Conservation (phyloP, 352 stramenopile species). For the Phytophthora syringae region DNA sequence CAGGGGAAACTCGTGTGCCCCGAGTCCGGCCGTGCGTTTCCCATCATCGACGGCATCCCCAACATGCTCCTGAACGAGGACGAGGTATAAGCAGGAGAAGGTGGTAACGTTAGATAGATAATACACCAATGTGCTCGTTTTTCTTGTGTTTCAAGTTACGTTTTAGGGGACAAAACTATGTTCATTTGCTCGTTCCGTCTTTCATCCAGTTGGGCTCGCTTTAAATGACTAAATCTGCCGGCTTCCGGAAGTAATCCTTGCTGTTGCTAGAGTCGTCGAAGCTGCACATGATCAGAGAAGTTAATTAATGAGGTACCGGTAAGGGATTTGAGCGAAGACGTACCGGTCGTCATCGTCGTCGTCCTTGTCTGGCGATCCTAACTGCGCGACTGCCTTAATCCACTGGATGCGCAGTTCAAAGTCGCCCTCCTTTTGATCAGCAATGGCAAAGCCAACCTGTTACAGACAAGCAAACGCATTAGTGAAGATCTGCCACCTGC, state of each 20-base stretch:
- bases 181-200: slow-evolving; percentile 17
- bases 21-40: slow-evolving; percentile 96
- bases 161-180: slow-evolving; percentile 27
- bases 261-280: slow-evolving; percentile 42
- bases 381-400: slow-evolving; percentile 83
- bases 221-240: slow-evolving; percentile 73
- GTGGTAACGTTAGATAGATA: slow-evolving; percentile 45
- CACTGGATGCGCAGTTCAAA: slow-evolving; percentile 87
- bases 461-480: background rate
- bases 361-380: slow-evolving; percentile 49
- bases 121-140: slow-evolving; percentile 16
- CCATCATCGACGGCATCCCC: slow-evolving; percentile 97
- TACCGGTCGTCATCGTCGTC: slow-evolving; percentile 43
- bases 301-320: background rate
- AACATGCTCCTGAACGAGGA: slow-evolving; percentile 97
- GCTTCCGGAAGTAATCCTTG: slow-evolving; percentile 59
- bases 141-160: slow-evolving; percentile 4
- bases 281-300: slow-evolving; percentile 14
- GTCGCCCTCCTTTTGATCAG: slow-evolving; percentile 86
- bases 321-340: background rate
- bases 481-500: background rate
- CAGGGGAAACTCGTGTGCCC: slow-evolving; percentile 96
- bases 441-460: slow-evolving; percentile 85
- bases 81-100: slow-evolving; percentile 69
- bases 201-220: background rate